Conservation (phyloP, 2,329 filamentous ascomycete genomes). For the Thielaviopsis ethacetica region DNA sequence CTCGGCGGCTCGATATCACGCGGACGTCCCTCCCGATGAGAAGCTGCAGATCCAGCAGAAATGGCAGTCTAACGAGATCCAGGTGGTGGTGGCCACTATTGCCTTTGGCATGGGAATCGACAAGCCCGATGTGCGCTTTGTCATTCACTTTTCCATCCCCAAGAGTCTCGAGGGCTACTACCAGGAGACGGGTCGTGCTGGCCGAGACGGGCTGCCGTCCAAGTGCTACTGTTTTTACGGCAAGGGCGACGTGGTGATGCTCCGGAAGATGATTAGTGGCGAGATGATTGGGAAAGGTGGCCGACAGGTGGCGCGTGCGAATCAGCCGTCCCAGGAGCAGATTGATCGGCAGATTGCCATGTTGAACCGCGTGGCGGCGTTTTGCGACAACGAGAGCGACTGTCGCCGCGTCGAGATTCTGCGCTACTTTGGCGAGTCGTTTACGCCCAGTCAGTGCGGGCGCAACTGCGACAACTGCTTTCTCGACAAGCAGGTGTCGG, state of each 20-base stretch:
- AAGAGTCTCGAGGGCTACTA: constrained; percentile 98
- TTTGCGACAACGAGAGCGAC: constrained; percentile 76
- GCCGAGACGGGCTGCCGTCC: constrained; percentile 73
- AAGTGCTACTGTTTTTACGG: constrained; percentile 83
- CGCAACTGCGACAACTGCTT: constrained; percentile 79
- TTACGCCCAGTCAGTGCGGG: constrained; percentile 54
- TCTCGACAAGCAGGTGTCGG: constrained; percentile 47
- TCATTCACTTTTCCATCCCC: constrained; percentile 82
- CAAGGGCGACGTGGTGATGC: constrained; percentile 55
- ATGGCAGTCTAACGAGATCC: constrained; percentile 67
- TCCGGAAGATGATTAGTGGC: constrained; percentile 71
- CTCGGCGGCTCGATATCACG: constrained; percentile 72
- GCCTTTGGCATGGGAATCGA: constrained; percentile 99
- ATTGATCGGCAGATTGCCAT: constrained; percentile 73
- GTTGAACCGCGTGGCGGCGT: constrained; percentile 71
- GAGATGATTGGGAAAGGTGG: constrained; percentile 38
- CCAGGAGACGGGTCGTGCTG: constrained; percentile 90
- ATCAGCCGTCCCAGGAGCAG: constrained; percentile 41
- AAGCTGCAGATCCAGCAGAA: constrained; percentile 56
- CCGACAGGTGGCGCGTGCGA: not conserved
- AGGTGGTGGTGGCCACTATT: constrained; percentile 94
- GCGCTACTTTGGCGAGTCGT: constrained; percentile 84
- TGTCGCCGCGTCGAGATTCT: constrained; percentile 81
- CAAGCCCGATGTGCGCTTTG: constrained; percentile 90
- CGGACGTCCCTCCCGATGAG: constrained; percentile 50